phyloP scores from a whole-genome alignment of 257 asterid species.

The Anisodus acutangulus region DNA sequence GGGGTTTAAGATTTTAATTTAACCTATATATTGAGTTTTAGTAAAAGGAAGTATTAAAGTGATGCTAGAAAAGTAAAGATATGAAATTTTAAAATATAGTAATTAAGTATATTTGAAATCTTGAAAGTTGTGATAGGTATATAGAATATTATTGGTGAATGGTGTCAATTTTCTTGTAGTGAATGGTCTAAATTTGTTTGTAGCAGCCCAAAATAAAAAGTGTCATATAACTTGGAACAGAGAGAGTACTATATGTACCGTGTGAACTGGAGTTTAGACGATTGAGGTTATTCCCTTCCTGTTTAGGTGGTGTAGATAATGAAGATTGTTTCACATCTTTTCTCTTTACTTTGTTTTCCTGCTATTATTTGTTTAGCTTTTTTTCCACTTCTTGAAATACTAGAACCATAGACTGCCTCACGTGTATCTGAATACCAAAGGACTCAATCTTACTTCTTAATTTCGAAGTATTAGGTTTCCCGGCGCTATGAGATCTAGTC shows the following conservation, averaged over 20 bases:
- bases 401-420: not conserved
- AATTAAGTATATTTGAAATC: not conserved
- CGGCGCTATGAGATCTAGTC: not conserved
- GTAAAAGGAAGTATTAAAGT: constrained; percentile 11
- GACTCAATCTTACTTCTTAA: not conserved
- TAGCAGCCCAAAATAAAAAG: not conserved
- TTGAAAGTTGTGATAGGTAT: not conserved
- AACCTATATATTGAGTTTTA: not conserved
- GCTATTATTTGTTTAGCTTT: not conserved
- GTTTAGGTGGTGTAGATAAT: not conserved
- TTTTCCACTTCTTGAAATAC: not conserved
- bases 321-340: not conserved
- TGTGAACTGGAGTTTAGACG: not conserved
- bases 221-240: not conserved
- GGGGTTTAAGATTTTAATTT: not conserved
- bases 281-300: not conserved
- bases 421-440: not conserved
- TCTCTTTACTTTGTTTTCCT: not conserved
- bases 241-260: not conserved
- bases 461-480: not conserved
- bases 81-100: not conserved
- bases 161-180: not conserved
- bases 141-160: not conserved
- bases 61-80: not conserved
- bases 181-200: not conserved